These are phyloP conservation scores for Parietichytrium sp. DNA, from an alignment of 108 stramenopile species.

Conservation along the genomic window DNA sequence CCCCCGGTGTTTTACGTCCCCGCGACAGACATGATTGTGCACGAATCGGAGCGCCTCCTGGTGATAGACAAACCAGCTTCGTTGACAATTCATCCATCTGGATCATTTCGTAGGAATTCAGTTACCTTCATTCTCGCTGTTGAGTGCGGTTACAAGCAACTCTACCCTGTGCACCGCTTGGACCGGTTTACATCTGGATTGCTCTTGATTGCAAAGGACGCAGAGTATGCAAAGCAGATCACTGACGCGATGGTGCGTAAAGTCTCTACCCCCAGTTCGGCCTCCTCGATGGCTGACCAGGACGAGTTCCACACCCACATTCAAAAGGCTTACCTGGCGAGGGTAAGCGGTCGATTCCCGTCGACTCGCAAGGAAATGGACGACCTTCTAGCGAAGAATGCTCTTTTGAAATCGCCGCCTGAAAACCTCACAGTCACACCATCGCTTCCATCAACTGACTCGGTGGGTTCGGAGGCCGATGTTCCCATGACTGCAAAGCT, in stretches of 20 bases:
- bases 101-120: conserved; percentile 79
- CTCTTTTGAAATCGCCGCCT: too few species aligned
- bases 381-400: too few species aligned
- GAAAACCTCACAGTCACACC: too few species aligned
- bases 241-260: conserved; percentile 45
- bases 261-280: background rate
- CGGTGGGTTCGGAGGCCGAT: too few species aligned
- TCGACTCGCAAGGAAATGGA: too few species aligned
- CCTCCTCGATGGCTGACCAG: background rate
- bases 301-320: conserved; percentile 41
- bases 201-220: conserved; percentile 54
- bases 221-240: conserved; percentile 46
- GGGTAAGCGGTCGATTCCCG: conserved; percentile 58
- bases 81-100: conserved; percentile 88
- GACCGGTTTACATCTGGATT: conserved; percentile 60
- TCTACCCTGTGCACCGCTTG: conserved; percentile 47
- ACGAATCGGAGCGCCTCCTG: conserved; percentile 64
- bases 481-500: too few species aligned
- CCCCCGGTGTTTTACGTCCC: conserved; percentile 54
- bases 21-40: conserved; percentile 56
- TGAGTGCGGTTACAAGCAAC: background rate
- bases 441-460: too few species aligned
- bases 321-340: conserved; percentile 57
- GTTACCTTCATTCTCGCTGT: conserved; percentile 55
- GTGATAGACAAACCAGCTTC: conserved; percentile 85